These are phyloP conservation scores for Suillus tomentosus DNA, from an alignment of 768 basidiomycete genomes.

Conservation along the genomic window DNA sequence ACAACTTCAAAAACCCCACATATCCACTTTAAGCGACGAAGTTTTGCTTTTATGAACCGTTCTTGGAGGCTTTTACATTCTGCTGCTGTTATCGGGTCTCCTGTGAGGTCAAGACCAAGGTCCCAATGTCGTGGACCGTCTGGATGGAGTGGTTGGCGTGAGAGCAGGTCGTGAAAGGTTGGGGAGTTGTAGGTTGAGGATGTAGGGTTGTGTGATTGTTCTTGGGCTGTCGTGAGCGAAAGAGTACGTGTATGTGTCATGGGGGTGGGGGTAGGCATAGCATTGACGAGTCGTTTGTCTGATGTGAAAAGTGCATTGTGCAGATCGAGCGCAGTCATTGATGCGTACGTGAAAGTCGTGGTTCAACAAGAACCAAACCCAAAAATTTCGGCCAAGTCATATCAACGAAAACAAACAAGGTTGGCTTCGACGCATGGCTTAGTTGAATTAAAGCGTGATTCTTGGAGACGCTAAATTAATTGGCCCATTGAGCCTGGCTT, in stretches of 20 bases:
- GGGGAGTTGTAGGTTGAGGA: constrained; percentile 22
- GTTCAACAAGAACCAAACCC: not conserved
- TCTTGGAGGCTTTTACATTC: constrained; percentile 37
- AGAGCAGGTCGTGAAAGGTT: constrained; percentile 39
- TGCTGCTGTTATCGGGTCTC: constrained; percentile 31
- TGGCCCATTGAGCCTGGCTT: not conserved
- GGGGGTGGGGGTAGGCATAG: not conserved
- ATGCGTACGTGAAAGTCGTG: constrained; percentile 17
- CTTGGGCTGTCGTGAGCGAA: constrained; percentile 10
- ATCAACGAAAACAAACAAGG: constrained; percentile 9
- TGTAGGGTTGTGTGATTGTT: constrained; percentile 16
- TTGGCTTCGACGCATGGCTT: not conserved
- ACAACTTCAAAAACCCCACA: constrained; percentile 33
- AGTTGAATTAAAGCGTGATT: not conserved
- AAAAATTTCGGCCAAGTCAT: not conserved
- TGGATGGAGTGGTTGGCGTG: constrained; percentile 46
- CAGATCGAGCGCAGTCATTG: constrained; percentile 63
- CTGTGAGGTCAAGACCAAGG: constrained; percentile 30
- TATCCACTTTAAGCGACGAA: constrained; percentile 36
- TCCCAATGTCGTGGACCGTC: constrained; percentile 37
- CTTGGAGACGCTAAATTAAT: constrained; percentile 5
- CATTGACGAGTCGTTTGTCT: constrained; percentile 17
- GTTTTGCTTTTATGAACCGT: constrained; percentile 28
- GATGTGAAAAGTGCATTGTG: constrained; percentile 54
- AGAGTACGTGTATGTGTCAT: constrained; percentile 14